Base-by-base conservation (phyloP, 495 filamentous ascomycete genomes). In the Penicillium nucicola region DNA sequence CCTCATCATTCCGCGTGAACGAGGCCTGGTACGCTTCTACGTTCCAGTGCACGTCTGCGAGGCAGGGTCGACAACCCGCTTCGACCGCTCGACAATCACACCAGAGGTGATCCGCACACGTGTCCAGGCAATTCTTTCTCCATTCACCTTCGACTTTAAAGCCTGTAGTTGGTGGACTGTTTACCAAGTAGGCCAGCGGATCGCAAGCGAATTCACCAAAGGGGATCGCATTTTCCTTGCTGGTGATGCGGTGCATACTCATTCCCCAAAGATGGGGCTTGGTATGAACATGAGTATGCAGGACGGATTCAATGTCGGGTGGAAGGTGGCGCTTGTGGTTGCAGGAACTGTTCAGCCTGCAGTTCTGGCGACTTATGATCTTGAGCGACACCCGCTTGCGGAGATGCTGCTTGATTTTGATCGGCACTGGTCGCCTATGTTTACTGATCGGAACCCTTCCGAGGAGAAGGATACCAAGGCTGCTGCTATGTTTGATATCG, bases 281-380 rank as follows among this genome's bases (percentile, higher is more conserved):
- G 89, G 89, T 15, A 89, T 92, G 87, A 93, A 93, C 56, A 83
- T 88, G 28, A 85, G 84, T 11, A 88, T 95, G 74, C 79, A 90
- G 33, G 89, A 95, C 53, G 82, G 84, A 8, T 81, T 82, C 54
- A 92, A 92, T 65, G 70, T 93, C 7, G 87, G 82, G 2, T 93
- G 89, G 89, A 92, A 92, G 63, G 74, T 93, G 33, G 84, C 84
- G 39, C 74, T 82, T 14, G 84, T 87, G 12, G 77, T 84, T 38
- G 71, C 71, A 13, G 84, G 84, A 7, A 72, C 81, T 15, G 79
- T 81, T 0, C 55, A 74, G 20, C 74, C 77, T 12, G 62, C 61
- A 7, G 64, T 90, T 6, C 74, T 92, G n/a, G 67, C 77, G 38
- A 90, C 89, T 0, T 93, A 93, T 62, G 75, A 86, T 53, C 55